A percentile compares a stretch with the other conserved stretches of the same genome.
phyloP scores from a whole-genome alignment of 2,329 filamentous ascomycete species.

The Aspergillus novofumigatus region DNA sequence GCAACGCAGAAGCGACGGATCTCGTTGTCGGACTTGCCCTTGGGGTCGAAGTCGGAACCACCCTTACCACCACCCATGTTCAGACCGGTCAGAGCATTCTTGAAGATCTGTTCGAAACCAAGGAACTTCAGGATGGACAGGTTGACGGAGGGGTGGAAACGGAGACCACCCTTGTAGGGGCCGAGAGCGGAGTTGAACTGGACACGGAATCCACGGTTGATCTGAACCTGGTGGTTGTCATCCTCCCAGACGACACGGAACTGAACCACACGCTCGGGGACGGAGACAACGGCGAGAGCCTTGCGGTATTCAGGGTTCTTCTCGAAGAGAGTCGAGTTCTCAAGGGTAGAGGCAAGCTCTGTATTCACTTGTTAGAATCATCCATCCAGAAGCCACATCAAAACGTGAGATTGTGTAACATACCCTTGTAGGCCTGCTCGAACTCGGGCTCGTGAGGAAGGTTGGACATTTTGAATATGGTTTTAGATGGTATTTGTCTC shows the following conservation, averaged over 20 bases:
- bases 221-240: constrained; percentile 77
- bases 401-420: constrained; percentile 22
- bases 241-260: constrained; percentile 98
- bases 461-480: constrained; percentile 64
- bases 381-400: background rate
- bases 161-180: constrained; percentile 95
- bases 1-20: constrained; percentile 94
- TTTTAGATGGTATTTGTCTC: constrained; percentile 3
- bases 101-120: constrained; percentile 99
- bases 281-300: constrained; percentile 78
- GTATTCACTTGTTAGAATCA: constrained; percentile 8
- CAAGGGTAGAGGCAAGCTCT: constrained; percentile 94
- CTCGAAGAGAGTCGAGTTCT: constrained; percentile 87
- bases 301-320: constrained; percentile 93
- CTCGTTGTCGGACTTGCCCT: constrained; percentile 96
- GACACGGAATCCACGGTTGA: constrained; percentile 93
- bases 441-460: constrained; percentile 90
- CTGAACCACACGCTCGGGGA: constrained; percentile 93
- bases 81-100: constrained; percentile 95
- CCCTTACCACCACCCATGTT: constrained; percentile 98
- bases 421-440: constrained; percentile 96
- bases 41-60: constrained; percentile 97
- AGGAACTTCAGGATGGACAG: constrained; percentile 84
- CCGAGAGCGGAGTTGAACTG: constrained; percentile 98
- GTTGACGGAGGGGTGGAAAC: constrained; percentile 74